Percentiles rank a stretch among this genome's conserved stretches.
These are phyloP conservation scores for Ogataea ramenticola DNA, from an alignment of 805 yeast species.

Conservation along the genomic window DNA sequence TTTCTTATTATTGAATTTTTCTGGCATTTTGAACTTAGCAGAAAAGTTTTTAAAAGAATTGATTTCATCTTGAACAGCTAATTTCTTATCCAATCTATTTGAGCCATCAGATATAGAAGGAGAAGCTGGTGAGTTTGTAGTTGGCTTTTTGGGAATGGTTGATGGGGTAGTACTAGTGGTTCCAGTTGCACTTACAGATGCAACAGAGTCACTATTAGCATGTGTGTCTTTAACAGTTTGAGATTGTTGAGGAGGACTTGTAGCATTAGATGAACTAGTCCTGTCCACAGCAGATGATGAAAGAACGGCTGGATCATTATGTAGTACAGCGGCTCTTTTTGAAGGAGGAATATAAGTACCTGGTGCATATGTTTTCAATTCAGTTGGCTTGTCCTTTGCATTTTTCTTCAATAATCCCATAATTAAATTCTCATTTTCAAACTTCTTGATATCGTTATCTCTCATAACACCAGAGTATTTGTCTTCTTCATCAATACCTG, in stretches of 20 bases:
- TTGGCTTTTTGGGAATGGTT: conserved; percentile 4
- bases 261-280: neutral
- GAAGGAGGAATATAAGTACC: conserved; percentile 51
- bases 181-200: too few relatives aligned
- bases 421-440: conserved; percentile 14
- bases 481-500: conserved; percentile 92
- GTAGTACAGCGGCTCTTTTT: conserved; percentile 43
- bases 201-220: too few relatives aligned
- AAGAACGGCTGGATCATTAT: conserved; percentile 62
- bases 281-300: conserved; percentile 35
- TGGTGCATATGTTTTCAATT: conserved; percentile 18
- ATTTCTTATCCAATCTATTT: conserved; percentile 23
- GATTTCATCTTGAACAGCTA: conserved; percentile 54
- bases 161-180: neutral
- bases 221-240: neutral
- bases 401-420: conserved; percentile 21
- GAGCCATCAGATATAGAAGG: conserved; percentile 21
- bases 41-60: conserved; percentile 72
- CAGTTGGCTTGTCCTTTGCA: conserved; percentile 11
- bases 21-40: conserved; percentile 62
- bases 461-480: conserved; percentile 89
- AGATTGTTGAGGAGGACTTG: neutral
- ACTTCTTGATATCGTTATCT: conserved; percentile 25
- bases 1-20: conserved; percentile 31
- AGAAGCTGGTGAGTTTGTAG: conserved; percentile 9